A percentile compares a stretch with the other conserved stretches of the same genome.
phyloP scores from a whole-genome alignment of 2,329 filamentous ascomycete species.

The Paramyrothecium sp. region DNA sequence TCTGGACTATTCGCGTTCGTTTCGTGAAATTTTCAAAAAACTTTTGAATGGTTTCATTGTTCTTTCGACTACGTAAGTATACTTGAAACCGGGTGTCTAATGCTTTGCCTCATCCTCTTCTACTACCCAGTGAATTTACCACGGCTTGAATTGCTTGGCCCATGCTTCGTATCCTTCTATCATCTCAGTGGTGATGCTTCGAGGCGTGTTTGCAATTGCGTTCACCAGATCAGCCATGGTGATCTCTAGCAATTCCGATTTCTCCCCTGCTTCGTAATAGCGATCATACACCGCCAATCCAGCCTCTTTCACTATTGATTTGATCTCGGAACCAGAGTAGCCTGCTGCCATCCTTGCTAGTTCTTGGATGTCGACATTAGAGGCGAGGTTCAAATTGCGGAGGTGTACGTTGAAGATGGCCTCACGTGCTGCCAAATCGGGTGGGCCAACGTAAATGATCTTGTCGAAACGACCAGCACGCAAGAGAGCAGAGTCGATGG shows the following conservation, averaged over 20 bases:
- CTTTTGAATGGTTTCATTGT: no score
- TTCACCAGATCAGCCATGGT: slow-evolving; percentile 41
- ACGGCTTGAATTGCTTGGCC: not conserved
- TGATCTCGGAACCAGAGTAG: slow-evolving; percentile 82
- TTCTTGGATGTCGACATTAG: slow-evolving; percentile 63
- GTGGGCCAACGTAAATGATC: slow-evolving; percentile 82
- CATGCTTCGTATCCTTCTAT: slow-evolving; percentile 35
- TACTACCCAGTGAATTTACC: not conserved
- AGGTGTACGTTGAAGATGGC: slow-evolving; percentile 74
- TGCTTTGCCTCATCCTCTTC: no score
- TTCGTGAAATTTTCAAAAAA: no score
- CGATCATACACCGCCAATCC: slow-evolving; percentile 41
- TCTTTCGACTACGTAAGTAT: no score
- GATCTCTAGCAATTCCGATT: slow-evolving; percentile 28
- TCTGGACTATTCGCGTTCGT: no score
- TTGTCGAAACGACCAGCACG: slow-evolving; percentile 84
- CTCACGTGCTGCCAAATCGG: slow-evolving; percentile 67
- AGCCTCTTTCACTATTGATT: slow-evolving; percentile 47
- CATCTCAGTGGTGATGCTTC: slow-evolving; percentile 60
- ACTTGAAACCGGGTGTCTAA: no score
- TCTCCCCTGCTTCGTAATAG: slow-evolving; percentile 23
- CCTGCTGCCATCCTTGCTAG: slow-evolving; percentile 69
- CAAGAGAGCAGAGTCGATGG: slow-evolving; percentile 81
- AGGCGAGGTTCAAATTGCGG: slow-evolving; percentile 54
- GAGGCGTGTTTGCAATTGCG: slow-evolving; percentile 46